Evolutionary conservation across 1,139 yeast species (phyloP).

Genomic region (Pichia kudriavzevii): DNA sequence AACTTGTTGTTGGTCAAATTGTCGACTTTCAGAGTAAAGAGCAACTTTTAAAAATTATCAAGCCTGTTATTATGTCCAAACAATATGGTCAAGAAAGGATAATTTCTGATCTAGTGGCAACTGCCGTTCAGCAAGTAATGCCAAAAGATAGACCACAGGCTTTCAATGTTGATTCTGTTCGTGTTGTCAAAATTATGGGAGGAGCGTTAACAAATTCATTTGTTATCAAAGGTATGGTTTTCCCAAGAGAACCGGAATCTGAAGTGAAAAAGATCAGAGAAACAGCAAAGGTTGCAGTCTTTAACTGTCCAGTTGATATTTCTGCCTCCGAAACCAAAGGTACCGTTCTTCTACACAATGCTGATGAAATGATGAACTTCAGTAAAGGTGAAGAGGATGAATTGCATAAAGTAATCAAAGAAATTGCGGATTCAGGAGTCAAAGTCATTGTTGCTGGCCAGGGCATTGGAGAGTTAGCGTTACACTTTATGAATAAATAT

Average conservation of each 20-base stretch:
- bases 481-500: slow-evolving; percentile 85
- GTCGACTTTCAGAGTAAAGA: slow-evolving; percentile 47
- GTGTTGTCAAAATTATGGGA: slow-evolving; percentile 97
- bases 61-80: slow-evolving; percentile 87
- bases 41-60: slow-evolving; percentile 66
- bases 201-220: slow-evolving; percentile 64
- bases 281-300: slow-evolving; percentile 83
- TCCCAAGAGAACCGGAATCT: slow-evolving; percentile 95
- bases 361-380: slow-evolving; percentile 93
- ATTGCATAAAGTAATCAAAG: slow-evolving; percentile 79
- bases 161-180: slow-evolving; percentile 85
- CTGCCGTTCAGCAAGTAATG: slow-evolving; percentile 73
- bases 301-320: slow-evolving; percentile 88
- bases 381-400: slow-evolving; percentile 95
- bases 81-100: slow-evolving; percentile 84
- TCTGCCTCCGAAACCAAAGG: slow-evolving; percentile 96
- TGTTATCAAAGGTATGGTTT: slow-evolving; percentile 96
- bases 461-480: slow-evolving; percentile 84
- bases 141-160: slow-evolving; percentile 45
- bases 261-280: slow-evolving; percentile 54
- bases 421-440: slow-evolving; percentile 77
- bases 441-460: slow-evolving; percentile 89
- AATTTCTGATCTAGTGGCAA: slow-evolving; percentile 72
- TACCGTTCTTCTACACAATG: slow-evolving; percentile 89
- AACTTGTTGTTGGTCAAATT: slow-evolving; percentile 56